Evolutionary conservation across 164 flowering plant species (phyloP), one percentile per base, ranked within the genome.

Genomic region (Liquidambar formosana): DNA sequence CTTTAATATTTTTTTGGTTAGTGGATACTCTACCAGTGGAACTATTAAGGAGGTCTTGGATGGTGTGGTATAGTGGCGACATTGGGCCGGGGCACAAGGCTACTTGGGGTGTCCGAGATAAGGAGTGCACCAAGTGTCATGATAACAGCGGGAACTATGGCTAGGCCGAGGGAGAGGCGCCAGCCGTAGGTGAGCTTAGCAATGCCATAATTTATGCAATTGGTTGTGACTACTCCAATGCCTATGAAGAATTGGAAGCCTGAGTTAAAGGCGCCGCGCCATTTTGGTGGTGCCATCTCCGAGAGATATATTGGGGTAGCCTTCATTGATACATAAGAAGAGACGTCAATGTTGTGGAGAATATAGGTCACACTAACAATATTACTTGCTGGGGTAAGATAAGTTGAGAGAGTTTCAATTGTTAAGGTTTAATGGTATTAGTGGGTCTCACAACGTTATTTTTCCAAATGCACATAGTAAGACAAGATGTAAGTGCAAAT

Each of bases 221-320:
- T 57, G 18, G 60, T 13, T 5, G n/a, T 2, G 10, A 65, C 33
- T 8, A 62, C 54, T 11, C 22, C 61, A 21, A 11, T 41, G 75
- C 73, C 68, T 5, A 73, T 10, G 48, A 27, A 45, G 64, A 1
- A 69, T 2, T 62, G 70, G 61, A 33, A 76, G 57, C 51, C 68
- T 18, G 48, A 58, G 68, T 52, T 64, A 18, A 76, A 46, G 0
- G 73, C 71, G 12, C 79, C 79, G 0, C 76, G 41, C 57, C 66
- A 64, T 64, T 70, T 73, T 5, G 74, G 65, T 11, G 80, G 80
- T 0, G 77, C 75, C 71, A 77, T 70, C 46, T 77, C 80, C 0
- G 77, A 65, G 10, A 73, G 61, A 63, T 73, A 77, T 0, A 77
- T 63, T 5, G 76, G 79, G n/a, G 67, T 27, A 1, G 79, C 72